phyloP scores from a whole-genome alignment of 2,329 filamentous ascomycete genomes.

The Aspergillus sergii region DNA sequence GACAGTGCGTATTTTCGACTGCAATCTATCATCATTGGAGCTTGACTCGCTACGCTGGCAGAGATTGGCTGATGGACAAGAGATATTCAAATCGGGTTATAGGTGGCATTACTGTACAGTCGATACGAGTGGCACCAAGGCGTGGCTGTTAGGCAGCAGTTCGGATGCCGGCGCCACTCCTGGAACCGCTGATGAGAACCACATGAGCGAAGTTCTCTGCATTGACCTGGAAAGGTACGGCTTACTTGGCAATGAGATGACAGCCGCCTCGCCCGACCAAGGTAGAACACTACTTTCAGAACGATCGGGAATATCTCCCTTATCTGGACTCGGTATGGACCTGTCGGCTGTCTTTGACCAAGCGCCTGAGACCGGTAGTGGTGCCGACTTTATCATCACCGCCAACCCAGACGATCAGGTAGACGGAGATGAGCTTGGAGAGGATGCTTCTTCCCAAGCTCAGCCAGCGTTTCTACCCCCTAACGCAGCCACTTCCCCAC shows the following conservation, averaged over 20 bases:
- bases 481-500: conserved; percentile 64
- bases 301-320: conserved; percentile 53
- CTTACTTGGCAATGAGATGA: conserved; percentile 77
- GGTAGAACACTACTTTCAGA: conserved; percentile 55
- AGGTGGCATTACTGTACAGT: conserved; percentile 98
- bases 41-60: conserved; percentile 89
- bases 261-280: conserved; percentile 56
- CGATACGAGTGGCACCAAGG: conserved; percentile 92
- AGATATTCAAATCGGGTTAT: conserved; percentile 89
- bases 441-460: conserved; percentile 28
- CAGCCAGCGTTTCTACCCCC: conserved; percentile 38
- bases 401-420: conserved; percentile 71
- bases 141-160: conserved; percentile 92
- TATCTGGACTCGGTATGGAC: conserved; percentile 76
- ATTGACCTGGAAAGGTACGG: conserved; percentile 92
- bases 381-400: conserved; percentile 88
- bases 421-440: conserved; percentile 56
- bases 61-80: conserved; percentile 88
- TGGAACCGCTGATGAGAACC: conserved; percentile 78
- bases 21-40: conserved; percentile 86
- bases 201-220: conserved; percentile 90
- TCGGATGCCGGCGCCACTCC: conserved; percentile 70
- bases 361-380: conserved; percentile 79
- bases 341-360: conserved; percentile 85
- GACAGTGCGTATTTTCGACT: conserved; percentile 82